Evolutionary conservation across 2,329 filamentous ascomycete species (phyloP), one percentile per base, ranked within the genome.

Genomic region (Colletotrichum euphorbiae): DNA sequence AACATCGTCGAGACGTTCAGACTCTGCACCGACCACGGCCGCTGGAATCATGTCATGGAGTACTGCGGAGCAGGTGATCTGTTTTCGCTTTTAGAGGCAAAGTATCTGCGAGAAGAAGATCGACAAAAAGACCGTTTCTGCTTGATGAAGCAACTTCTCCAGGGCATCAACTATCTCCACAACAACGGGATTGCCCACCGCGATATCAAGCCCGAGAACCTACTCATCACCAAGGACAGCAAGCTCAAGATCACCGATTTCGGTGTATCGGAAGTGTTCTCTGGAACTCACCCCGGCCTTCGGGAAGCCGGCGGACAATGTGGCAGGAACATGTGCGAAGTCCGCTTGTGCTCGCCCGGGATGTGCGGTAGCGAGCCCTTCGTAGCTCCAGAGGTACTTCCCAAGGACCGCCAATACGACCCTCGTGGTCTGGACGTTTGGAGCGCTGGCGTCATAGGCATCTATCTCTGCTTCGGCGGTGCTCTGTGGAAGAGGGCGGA

Each of bases 21-120:
- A 33, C 84, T 97, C 6, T 96, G 93, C 80, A 89, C 87, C 13
- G 86, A 94, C 72, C 87, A 90, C 72, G 89, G 88, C 36, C 89
- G 91, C 43, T 97, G 92, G 91, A 94, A 93, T 77, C 93, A 97
- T 77, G 93, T 97, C 63, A 97, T 97, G 94, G 93, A 97, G 77
- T 97, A 92, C 77, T 97, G 94, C 80, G 85, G 88, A 3, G 89
- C 93, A 72, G 93, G 94, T 51, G 94, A 97, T 75, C 82, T 97
- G 6, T 95, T 91, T 77, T 84, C 85, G 70, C 81, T 97, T 12
- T 90, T 97, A 43, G 87, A 90, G 71, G 91, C 90, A 76, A 87
- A 87, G 38, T 90, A 91, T 73, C 87, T 97, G 71, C 87, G 83
- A 64, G 80, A 83, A 3, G 85, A 89, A 6, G 89, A 91, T 62